Percentiles rank a stretch among this genome's conserved stretches.
Conservation (phyloP, 306 rosid genomes). For the Cucumis melo region DNA sequence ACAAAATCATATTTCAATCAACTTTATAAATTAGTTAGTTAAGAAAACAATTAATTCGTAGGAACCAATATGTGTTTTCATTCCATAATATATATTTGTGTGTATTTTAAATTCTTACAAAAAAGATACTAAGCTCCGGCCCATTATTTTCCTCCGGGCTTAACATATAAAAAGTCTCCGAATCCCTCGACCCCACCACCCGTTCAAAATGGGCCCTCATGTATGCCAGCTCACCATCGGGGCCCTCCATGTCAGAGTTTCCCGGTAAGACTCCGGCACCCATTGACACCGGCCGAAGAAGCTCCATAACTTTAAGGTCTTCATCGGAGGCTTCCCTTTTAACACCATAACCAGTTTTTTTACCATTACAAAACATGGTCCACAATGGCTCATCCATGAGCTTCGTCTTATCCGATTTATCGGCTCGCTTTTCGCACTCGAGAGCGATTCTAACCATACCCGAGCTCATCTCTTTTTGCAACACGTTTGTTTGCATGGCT, state of each 20-base stretch:
- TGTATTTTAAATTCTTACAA: conserved; percentile 36
- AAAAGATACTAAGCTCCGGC: conserved; percentile 71
- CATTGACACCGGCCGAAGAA: conserved; percentile 56
- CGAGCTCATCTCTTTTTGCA: conserved; percentile 53
- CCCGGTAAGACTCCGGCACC: conserved; percentile 73
- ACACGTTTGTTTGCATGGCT: conserved; percentile 42
- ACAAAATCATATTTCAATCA: too few species aligned
- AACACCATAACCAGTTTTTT: conserved; percentile 59
- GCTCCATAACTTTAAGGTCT: conserved; percentile 57
- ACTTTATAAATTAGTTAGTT: too few species aligned
- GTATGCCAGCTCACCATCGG: conserved; percentile 45
- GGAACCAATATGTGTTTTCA: background rate
- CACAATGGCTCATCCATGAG: conserved; percentile 46
- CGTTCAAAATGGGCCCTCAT: conserved; percentile 62
- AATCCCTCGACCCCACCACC: conserved; percentile 57
- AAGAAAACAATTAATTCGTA: too few species aligned
- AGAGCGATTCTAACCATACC: conserved; percentile 77
- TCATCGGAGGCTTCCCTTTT: conserved; percentile 53
- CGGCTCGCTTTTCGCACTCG: conserved; percentile 58
- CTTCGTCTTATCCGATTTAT: conserved; percentile 36
- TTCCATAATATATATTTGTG: background rate
- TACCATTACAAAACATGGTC: conserved; percentile 77
- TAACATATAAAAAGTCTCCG: conserved; percentile 67
- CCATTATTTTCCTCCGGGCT: conserved; percentile 62
- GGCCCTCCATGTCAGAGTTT: conserved; percentile 22